Base-by-base conservation (phyloP, 345 rosid genomes). In the Sisymbrium irio region DNA sequence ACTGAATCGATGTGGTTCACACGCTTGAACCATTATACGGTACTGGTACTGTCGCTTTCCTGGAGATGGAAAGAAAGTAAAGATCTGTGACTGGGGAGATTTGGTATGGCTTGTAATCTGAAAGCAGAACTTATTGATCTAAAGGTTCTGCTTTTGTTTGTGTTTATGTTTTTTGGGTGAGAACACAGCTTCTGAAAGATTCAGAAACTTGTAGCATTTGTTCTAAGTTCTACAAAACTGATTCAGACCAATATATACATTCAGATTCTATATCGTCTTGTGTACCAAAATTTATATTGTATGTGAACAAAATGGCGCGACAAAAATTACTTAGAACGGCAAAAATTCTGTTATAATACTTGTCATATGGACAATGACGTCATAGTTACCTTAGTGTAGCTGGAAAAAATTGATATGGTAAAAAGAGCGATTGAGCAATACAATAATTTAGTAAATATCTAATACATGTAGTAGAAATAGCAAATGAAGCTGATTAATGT, bases 61-160 rank as follows among this genome's bases (percentile, higher is more conserved):
- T 19, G 64, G 46, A 33, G 18, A 63, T 53, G 45, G 45, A 14
- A 53, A 30, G 45, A 72, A 33, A 25, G 62, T 62, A 14, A 10
- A 53, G 55, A 62, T 51, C 35, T 40, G 35, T 61, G 62, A 61
- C 61, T 18, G 45, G 22, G 30, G 55, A 37, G 65, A 15, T 46
- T 74, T 56, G 67, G 60, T 46, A 46, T 74, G 72, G 61, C 72
- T 37, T 66, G 67, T 66, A 47, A 47, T 58, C 61, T 58, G 42
- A 17, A 47, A 49, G 35, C 72, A 47, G 27, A 30, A 57, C 53
- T 36, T 57, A 10, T 19, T 58, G 72, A 74, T 25, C 51, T 50
- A 45, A 27, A 17, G 51, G 56, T 49, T 67, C 35, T 61, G 68
- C 45, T 9, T 56, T 9, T 65, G 50, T 59, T 40, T 58, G 73